Base-by-base conservation (phyloP, 768 basidiomycete genomes). In the Tricholoma flavovirens region DNA sequence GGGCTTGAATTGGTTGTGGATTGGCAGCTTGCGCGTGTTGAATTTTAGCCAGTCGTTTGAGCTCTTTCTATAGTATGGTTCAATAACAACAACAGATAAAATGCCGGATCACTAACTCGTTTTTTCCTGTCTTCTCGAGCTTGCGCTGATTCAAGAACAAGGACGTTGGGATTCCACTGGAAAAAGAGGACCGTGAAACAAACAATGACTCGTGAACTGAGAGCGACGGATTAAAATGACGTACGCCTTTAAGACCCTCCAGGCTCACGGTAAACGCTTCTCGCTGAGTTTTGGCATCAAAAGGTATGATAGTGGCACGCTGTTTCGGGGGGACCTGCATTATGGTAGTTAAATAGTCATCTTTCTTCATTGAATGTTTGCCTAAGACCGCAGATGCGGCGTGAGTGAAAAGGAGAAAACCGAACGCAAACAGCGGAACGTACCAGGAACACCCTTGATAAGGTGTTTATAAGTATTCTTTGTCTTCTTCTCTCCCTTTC, bases 301-400 rank as follows among this genome's bases (percentile, higher is more conserved):
- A 88, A 12, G 76, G 79, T 30, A 66, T 66, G 58, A 91, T 87
- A 49, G 73, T 71, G 54, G 83, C 78, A 56, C 80, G 80, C 63
- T 89, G 86, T 67, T 90, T 90, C 56, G 86, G 83, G 4, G 88
- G 88, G 10, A 77, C 75, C 61, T 80, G 75, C 75, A 90, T 87
- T 60, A 82, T 82, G 1, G 72, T 82, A 36, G 76, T 77, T 50
- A 91, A 69, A 68, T 82, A 88, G 57, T 86, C 83, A 62, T 91
- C 88, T 67, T 86, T 91, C 74, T 88, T 89, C 77, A 81, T 76
- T 26, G 88, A 87, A 60, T 90, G 88, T 68, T 90, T 90, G 57
- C 88, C 86, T 86, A 33, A 33, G 49, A 51, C 19, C 52, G 53
- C 33, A 42, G 17, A 55, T 55, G 40, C 50, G 49, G 54, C 54